phyloP scores from a whole-genome alignment of 352 stramenopile genomes.

The Phytopythium montanum region DNA sequence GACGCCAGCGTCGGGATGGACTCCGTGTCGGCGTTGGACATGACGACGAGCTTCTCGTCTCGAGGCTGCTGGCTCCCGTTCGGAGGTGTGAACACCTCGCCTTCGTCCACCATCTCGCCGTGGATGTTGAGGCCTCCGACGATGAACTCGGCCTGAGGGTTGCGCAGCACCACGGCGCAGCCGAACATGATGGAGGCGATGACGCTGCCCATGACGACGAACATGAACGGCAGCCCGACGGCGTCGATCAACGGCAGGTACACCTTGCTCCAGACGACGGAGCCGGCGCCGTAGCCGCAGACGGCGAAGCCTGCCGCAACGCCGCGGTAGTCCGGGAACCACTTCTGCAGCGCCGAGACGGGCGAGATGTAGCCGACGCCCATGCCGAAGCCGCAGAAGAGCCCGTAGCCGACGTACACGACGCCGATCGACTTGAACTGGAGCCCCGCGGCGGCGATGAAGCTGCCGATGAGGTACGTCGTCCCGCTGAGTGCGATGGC shows the following conservation, averaged over 20 bases:
- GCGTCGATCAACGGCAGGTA: conserved; percentile 43
- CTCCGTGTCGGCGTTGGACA: conserved; percentile 37
- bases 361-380: conserved; percentile 69
- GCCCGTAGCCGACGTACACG: conserved; percentile 59
- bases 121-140: conserved; percentile 53
- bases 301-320: conserved; percentile 58
- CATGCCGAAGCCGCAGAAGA: conserved; percentile 56
- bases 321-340: conserved; percentile 66
- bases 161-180: conserved; percentile 37
- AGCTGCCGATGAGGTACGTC: conserved; percentile 43
- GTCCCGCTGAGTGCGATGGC: conserved; percentile 37
- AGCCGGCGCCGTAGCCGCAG: conserved; percentile 48
- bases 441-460: conserved; percentile 47
- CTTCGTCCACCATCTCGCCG: conserved; percentile 34
- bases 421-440: conserved; percentile 38
- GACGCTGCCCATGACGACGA: conserved; percentile 34
- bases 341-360: conserved; percentile 59
- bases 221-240: conserved; percentile 42
- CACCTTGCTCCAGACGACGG: conserved; percentile 56
- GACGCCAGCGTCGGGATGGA: conserved; percentile 32
- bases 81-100: conserved; percentile 13
- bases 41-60: conserved; percentile 31
- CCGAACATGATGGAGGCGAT: conserved; percentile 37
- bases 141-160: conserved; percentile 44
- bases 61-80: conserved; percentile 7